A percentile compares a stretch with the other conserved stretches of the same genome.
phyloP scores from a whole-genome alignment of 2,329 filamentous ascomycete species.

The Cladosporium colombiae region DNA sequence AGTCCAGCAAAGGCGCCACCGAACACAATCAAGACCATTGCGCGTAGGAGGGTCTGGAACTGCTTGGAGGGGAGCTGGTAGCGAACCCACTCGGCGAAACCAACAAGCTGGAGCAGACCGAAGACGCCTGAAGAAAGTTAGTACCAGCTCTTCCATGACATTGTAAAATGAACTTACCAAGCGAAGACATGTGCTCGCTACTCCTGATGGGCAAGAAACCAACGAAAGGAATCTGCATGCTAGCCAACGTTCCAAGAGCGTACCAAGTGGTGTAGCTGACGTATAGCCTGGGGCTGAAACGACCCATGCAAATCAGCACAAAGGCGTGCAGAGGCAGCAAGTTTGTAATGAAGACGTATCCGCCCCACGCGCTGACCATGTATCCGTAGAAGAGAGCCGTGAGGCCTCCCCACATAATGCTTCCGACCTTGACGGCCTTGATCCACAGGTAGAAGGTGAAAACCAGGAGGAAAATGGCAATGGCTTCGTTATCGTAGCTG shows the following conservation, averaged over 20 bases:
- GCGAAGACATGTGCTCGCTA: constrained; percentile 96
- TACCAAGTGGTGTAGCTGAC: constrained; percentile 99
- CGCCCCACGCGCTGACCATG: constrained; percentile 99
- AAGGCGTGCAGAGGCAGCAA: constrained; percentile 92
- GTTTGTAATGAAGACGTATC: constrained; percentile 99
- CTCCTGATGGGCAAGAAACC: constrained; percentile 95
- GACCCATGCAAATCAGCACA: constrained; percentile 92
- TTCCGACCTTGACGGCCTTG: constrained; percentile 94
- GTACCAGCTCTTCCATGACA: not conserved
- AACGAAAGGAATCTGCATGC: constrained; percentile 99
- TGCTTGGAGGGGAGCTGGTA: constrained; percentile 88
- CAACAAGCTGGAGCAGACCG: constrained; percentile 89
- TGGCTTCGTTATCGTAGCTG: constrained; percentile 99
- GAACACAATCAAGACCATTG: constrained; percentile 73
- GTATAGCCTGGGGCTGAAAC: constrained; percentile 91
- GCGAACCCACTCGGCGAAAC: constrained; percentile 86
- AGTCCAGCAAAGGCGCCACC: constrained; percentile 72
- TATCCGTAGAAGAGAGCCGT: constrained; percentile 98
- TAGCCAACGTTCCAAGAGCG: constrained; percentile 88
- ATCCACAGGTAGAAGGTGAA: constrained; percentile 99
- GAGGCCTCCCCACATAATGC: constrained; percentile 92
- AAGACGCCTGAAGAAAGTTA: constrained; percentile 69
- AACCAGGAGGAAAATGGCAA: constrained; percentile 96
- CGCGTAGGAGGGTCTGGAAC: constrained; percentile 85
- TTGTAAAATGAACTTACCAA: constrained; percentile 61